A percentile compares a stretch with the other conserved stretches of the same genome.
These are phyloP conservation scores for Brachypodium distachyon DNA, from an alignment of 202 grass and related monocot genomes.

Conservation along the genomic window DNA sequence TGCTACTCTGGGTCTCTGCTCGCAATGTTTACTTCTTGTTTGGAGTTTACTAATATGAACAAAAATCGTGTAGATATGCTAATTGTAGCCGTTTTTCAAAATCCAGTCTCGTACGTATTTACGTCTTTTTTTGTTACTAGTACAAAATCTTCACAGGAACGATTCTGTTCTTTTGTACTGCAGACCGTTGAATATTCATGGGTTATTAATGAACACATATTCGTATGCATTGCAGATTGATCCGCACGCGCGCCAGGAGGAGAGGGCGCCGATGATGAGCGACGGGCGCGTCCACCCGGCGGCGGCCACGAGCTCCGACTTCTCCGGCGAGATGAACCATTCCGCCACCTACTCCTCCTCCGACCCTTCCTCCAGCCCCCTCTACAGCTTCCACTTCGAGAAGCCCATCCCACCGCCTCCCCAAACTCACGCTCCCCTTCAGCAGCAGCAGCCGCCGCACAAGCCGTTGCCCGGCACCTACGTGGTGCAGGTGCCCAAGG, in stretches of 20 bases:
- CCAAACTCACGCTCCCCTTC: neutral
- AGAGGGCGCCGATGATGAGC: slow-evolving; percentile 31
- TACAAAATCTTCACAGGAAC: too few species aligned
- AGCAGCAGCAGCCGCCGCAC: neutral
- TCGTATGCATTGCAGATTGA: slow-evolving; percentile 25
- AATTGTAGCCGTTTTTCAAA: too few species aligned
- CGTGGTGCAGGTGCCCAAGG: slow-evolving; percentile 76
- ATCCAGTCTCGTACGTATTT: too few species aligned
- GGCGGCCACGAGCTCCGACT: slow-evolving; percentile 28
- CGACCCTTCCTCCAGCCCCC: slow-evolving; percentile 24
- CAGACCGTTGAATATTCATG: too few species aligned
- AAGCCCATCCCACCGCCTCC: slow-evolving; percentile 9
- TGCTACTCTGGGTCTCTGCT: neutral
- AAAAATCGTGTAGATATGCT: neutral
- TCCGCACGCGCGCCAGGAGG: slow-evolving; percentile 11
- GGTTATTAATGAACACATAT: neutral
- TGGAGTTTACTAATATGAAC: neutral
- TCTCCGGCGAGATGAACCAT: slow-evolving; percentile 45
- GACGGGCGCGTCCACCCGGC: slow-evolving; percentile 42
- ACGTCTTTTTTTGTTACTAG: too few species aligned
- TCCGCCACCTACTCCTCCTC: slow-evolving; percentile 23
- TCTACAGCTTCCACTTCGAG: slow-evolving; percentile 50
- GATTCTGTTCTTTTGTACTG: too few species aligned
- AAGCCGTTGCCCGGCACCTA: slow-evolving; percentile 27
- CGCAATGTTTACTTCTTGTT: neutral